Conservation (phyloP, 192 early-diverging fungal species). For the Coemansia sp. region DNA sequence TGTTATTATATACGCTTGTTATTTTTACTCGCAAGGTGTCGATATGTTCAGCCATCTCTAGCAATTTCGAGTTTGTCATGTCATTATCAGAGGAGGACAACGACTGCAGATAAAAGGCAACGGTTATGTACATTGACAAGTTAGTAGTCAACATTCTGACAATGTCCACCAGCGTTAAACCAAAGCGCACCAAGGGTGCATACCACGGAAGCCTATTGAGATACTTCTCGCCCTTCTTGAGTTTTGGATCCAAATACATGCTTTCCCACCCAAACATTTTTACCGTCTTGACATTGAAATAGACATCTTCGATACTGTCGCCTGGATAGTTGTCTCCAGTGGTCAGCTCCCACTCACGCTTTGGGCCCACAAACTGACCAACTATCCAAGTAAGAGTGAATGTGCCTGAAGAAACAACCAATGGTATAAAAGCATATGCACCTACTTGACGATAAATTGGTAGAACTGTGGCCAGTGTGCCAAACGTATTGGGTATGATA, state of each 20-base stretch:
- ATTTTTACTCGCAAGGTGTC: neutral
- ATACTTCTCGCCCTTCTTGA: neutral
- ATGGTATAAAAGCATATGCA: neutral
- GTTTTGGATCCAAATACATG: neutral
- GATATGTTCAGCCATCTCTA: neutral
- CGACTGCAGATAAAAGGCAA: neutral
- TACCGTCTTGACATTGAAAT: neutral
- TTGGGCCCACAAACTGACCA: neutral
- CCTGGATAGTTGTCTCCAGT: neutral
- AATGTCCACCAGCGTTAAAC: neutral
- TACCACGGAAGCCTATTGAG: neutral
- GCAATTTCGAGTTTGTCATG: neutral
- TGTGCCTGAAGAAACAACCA: neutral
- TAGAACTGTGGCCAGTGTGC: neutral
- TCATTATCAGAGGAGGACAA: neutral
- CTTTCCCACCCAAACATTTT: conserved; percentile 11
- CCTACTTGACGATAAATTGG: neutral
- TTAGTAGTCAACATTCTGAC: neutral
- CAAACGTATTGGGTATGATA: neutral
- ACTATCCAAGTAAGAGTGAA: neutral
- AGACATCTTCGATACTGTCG: neutral
- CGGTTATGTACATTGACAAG: neutral
- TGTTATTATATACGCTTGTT: neutral
- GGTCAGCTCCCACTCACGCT: neutral
- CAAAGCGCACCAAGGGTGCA: neutral